Conservation (phyloP, 257 asterid genomes). For the Parsonsia alboflavescens region DNA sequence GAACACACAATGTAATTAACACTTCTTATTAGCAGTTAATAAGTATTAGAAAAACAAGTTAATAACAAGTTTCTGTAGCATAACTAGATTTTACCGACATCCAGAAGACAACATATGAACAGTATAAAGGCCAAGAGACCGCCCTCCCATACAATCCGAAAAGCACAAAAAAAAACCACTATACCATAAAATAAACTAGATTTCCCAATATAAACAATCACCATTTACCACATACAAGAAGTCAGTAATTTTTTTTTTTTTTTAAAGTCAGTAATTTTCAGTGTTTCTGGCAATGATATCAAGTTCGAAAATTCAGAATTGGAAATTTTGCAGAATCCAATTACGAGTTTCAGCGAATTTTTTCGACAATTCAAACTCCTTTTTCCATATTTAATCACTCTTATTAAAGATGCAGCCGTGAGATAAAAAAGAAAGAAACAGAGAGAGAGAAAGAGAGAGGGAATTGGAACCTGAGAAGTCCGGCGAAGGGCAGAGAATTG, state of each 20-base stretch:
- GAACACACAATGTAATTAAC: neutral
- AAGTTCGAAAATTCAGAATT: neutral
- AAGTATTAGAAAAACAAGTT: neutral
- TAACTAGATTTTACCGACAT: neutral
- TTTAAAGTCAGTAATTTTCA: neutral
- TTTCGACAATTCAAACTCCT: neutral
- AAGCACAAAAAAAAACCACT: neutral
- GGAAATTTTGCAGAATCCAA: neutral
- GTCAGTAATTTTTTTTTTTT: neutral
- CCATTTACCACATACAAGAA: neutral
- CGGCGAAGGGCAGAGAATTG: constrained; percentile 30
- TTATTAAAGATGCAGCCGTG: too few relatives aligned
- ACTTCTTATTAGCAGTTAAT: neutral
- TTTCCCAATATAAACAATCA: neutral
- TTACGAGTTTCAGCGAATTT: neutral
- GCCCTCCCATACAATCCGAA: neutral
- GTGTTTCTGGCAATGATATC: neutral
- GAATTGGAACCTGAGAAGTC: constrained; percentile 23
- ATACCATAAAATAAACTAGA: neutral
- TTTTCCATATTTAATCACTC: neutral
- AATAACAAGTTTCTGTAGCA: neutral
- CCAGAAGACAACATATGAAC: neutral
- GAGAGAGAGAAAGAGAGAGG: too few relatives aligned
- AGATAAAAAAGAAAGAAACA: too few relatives aligned
- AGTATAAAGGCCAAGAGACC: neutral